Percentiles rank a stretch among this genome's conserved stretches.
phyloP scores from a whole-genome alignment of 2,329 filamentous ascomycete species.

The Phialemoniopsis sp. region DNA sequence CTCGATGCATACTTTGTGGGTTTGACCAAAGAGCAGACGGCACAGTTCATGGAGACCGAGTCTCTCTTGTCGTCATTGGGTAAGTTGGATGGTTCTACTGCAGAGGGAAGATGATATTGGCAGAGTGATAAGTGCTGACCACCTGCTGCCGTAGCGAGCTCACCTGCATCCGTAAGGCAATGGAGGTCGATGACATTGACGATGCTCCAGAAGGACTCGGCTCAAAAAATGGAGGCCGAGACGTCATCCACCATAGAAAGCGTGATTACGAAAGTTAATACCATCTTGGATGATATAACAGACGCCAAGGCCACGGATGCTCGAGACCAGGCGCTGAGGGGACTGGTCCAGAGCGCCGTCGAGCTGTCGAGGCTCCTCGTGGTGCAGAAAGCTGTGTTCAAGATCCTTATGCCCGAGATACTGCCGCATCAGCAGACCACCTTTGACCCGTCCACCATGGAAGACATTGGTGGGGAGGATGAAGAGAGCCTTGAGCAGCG shows the following conservation, averaged over 20 bases:
- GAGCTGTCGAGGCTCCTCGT: constrained; percentile 52
- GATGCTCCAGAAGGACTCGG: constrained; percentile 50
- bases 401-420: constrained; percentile 49
- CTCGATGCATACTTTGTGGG: constrained; percentile 63
- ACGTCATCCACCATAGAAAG: constrained; percentile 36
- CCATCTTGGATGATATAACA: constrained; percentile 46
- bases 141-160: constrained; percentile 6
- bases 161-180: constrained; percentile 54
- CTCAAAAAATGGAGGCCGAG: constrained; percentile 37
- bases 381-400: constrained; percentile 55
- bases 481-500: constrained; percentile 48
- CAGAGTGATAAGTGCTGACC: not conserved
- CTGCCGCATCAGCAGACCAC: constrained; percentile 46
- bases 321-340: constrained; percentile 49
- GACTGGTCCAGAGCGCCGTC: constrained; percentile 47
- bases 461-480: constrained; percentile 60
- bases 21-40: constrained; percentile 48
- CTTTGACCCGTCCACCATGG: constrained; percentile 60
- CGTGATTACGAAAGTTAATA: constrained; percentile 42
- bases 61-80: constrained; percentile 36
- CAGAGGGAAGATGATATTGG: not conserved
- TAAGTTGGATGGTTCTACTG: no score
- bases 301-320: constrained; percentile 30
- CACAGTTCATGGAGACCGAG: constrained; percentile 46
- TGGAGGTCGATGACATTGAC: constrained; percentile 64